Evolutionary conservation across 1,139 yeast species (phyloP), one percentile per base, ranked within the genome.

Genomic region (Geotrichum aggregatum): DNA sequence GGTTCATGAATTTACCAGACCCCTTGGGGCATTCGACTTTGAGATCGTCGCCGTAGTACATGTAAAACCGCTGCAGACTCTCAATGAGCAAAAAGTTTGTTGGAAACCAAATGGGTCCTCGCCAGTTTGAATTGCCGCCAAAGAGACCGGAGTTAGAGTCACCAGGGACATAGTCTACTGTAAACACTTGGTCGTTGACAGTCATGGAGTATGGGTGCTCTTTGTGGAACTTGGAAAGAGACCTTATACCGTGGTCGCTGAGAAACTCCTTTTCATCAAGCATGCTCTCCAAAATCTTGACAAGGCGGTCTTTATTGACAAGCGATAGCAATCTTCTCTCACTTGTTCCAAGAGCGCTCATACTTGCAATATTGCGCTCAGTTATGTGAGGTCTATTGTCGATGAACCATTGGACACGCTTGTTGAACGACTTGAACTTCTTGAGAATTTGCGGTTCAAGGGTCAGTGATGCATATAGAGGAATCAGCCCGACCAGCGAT

Each of bases 51-150:
- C 98, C 98, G 67, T 89, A 89, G 73, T 89, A 91, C 67, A 91
- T 75, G 70, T 84, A 89, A 68, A 88, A 89, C 63, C 96, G 77
- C 69, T 91, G 95, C 61, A 91, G 75, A 0, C 96, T 83, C 72
- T 91, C 98, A 55, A 89, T 89, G 48, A 91, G 74, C 59, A 91
- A 73, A 69, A 91, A 91, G 64, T 87, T 89, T 11, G 89, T 88
- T 22, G 98, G 96, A 75, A 91, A 88, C 98, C 98, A 91, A 64
- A 91, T 88, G 13, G 98, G 97, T 3, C 98, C 98, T 70, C 98
- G 78, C 98, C 98, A 91, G 70, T 89, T 91, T 28, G 96, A 88
- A 67, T 91, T 91, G 59, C 98, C 98, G 52, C 98, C 98, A 76
- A 91, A 91, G 80, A 91, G 79, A 10, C 96, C 96, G 2, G 95